Percentiles rank a stretch among this genome's conserved stretches.
These are phyloP conservation scores for Pseudogymnoascus sp. DNA, from an alignment of 2,329 filamentous ascomycete genomes.

Conservation along the genomic window DNA sequence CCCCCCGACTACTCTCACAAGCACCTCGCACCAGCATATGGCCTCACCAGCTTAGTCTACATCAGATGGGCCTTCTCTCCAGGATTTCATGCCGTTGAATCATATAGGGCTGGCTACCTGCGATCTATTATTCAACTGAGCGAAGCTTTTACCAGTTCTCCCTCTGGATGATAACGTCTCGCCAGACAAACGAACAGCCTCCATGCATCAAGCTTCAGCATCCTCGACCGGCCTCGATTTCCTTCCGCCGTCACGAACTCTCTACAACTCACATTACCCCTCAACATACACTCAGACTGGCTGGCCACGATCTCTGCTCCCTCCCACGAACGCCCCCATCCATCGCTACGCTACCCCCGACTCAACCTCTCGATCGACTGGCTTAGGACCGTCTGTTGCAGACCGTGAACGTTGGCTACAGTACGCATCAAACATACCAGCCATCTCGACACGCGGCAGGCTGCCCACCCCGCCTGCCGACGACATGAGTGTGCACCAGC, in stretches of 20 bases:
- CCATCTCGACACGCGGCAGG: constrained; percentile 28
- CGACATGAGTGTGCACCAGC: constrained; percentile 45
- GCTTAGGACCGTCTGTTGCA: background rate
- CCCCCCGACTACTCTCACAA: background rate
- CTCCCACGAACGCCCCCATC: background rate
- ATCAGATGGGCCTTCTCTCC: background rate
- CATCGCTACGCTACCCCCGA: background rate
- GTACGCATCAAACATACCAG: constrained; percentile 17
- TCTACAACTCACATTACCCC: background rate
- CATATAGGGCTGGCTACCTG: constrained; percentile 6
- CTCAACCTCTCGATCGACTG: background rate
- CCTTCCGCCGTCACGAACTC: constrained; percentile 16
- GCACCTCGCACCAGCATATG: background rate
- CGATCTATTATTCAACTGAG: background rate
- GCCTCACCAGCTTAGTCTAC: background rate
- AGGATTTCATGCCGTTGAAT: background rate
- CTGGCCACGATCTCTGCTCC: constrained; percentile 6
- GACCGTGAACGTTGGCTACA: constrained; percentile 15
- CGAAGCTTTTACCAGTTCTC: background rate
- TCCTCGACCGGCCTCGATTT: constrained; percentile 26
- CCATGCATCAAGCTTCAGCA: constrained; percentile 29
- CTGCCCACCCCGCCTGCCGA: constrained; percentile 46
- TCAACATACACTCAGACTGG: constrained; percentile 5
- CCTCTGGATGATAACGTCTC: background rate
- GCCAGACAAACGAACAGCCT: constrained; percentile 12